Conservation (phyloP, 2,329 filamentous ascomycete species). For the Colletotrichum horii region DNA sequence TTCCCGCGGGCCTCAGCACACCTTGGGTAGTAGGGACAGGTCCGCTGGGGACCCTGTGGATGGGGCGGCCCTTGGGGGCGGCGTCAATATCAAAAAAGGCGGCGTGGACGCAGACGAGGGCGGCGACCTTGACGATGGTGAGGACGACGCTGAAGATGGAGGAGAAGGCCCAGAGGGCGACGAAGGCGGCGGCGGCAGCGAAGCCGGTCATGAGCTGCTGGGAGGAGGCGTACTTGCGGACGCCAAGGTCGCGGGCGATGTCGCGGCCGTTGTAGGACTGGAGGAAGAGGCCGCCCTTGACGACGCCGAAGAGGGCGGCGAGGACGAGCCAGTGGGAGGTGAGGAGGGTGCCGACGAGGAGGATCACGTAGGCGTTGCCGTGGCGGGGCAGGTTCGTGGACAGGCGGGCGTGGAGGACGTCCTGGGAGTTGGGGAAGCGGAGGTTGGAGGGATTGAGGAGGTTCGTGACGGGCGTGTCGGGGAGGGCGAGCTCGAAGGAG, state of each 20-base stretch:
- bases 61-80: background rate
- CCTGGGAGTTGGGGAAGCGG: conserved; percentile 2
- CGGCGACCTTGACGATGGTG: conserved; percentile 11
- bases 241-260: conserved; percentile 18
- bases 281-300: conserved; percentile 16
- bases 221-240: conserved; percentile 11
- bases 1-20: background rate
- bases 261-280: conserved; percentile 19
- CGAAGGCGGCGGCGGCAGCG: conserved; percentile 1
- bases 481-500: conserved; percentile 6
- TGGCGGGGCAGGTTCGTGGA: conserved; percentile 12
- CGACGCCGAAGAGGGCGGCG: conserved; percentile 13
- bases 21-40: background rate
- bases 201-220: conserved; percentile 15
- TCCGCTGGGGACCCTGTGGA: background rate
- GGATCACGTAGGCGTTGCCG: conserved; percentile 19
- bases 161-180: conserved; percentile 17
- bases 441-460: conserved; percentile 19
- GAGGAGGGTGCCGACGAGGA: conserved; percentile 17
- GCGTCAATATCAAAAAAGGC: conserved; percentile 6
- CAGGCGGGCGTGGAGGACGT: conserved; percentile 12
- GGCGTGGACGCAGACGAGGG: conserved; percentile 12
- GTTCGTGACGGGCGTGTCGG: conserved; percentile 17
- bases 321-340: conserved; percentile 18
- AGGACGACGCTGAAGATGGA: conserved; percentile 13